Base-by-base conservation (phyloP, 108 stramenopile genomes). In the Conticribra guillardii region DNA sequence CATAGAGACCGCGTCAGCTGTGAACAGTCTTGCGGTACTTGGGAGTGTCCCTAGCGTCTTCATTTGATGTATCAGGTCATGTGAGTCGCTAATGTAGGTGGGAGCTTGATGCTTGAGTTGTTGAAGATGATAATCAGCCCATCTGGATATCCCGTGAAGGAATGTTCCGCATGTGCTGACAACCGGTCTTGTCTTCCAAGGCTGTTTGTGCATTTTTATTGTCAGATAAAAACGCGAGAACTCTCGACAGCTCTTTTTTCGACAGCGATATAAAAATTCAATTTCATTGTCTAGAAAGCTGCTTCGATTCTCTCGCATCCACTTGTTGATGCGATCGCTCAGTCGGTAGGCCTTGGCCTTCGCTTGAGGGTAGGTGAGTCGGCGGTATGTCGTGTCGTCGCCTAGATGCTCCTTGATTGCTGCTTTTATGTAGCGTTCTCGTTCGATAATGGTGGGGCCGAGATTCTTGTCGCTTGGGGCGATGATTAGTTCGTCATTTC, bases 1-100 rank as follows among this genome's bases (percentile, higher is more conserved):
- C 71, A 73, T 79, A 18, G 78, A 58, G 0, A 45, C 30, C 4
- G 71, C 71, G 54, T 79, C 78, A 26, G 71, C 78, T 2, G 71
- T 67, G 32, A 79, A 73, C 4, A 79, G 46, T 29, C 23, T 51
- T 0, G 57, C 65, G 16, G 15, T 46, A 21, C 60, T 22, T 48
- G 78, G 71, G 9, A 76, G 67, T 21, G 2, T 16, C 14, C 37
- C 51, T 2, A 72, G 51, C 8, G 1, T 4, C 1, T 41, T 2
- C 1, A 72, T 9, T 2, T 52, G 18, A 1, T 72, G 34, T 9
- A 41, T 5, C 5, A 41, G 37, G 5, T 41, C 8, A 41, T 41
- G 37, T 9, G 37, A 41, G 37, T 64, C 61, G 7, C 48, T 63
- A 4, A 63, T 0, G 0, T 64, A 61, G 3, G 61, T 19, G 23